Evolutionary conservation across 140 eudicot species (phyloP).

Genomic region (Bidens hawaiensis): DNA sequence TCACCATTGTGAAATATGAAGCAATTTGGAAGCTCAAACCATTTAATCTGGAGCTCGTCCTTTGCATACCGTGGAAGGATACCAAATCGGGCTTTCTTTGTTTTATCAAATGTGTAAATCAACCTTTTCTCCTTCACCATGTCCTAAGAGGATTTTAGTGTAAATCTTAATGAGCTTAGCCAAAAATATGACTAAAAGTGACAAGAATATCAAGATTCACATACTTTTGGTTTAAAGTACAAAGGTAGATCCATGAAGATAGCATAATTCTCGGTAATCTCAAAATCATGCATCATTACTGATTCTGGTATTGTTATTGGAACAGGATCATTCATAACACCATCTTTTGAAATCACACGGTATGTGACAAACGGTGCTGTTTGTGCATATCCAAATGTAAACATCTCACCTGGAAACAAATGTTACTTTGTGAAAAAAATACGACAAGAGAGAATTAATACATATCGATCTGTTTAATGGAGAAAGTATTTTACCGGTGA

Average conservation of each 20-base stretch:
- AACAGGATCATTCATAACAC: conserved; percentile 90
- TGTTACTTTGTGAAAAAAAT: conserved; percentile 1
- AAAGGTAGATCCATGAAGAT: conserved; percentile 91
- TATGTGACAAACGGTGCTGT: conserved; percentile 78
- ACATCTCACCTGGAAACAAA: conserved; percentile 80
- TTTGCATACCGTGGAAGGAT: conserved; percentile 92
- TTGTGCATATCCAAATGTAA: conserved; percentile 84
- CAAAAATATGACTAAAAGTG: background rate
- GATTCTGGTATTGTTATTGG: conserved; percentile 81
- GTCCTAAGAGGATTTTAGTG: conserved; percentile 45
- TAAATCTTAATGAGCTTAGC: background rate
- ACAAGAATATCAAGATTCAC: background rate
- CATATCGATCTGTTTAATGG: background rate
- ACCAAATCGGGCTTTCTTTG: conserved; percentile 94
- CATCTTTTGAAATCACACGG: conserved; percentile 81
- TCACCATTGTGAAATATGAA: conserved; percentile 92
- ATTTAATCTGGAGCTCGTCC: conserved; percentile 70
- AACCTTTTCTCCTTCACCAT: conserved; percentile 87
- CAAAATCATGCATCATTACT: conserved; percentile 97
- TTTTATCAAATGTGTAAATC: conserved; percentile 55
- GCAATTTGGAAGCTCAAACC: conserved; percentile 99
- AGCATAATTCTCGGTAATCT: conserved; percentile 90
- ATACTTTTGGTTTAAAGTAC: conserved; percentile 80
- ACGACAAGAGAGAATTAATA: background rate
- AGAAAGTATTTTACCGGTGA: conserved; percentile 57